Base-by-base conservation (phyloP, 2,329 filamentous ascomycete genomes). In the Diplocarpon mali region DNA sequence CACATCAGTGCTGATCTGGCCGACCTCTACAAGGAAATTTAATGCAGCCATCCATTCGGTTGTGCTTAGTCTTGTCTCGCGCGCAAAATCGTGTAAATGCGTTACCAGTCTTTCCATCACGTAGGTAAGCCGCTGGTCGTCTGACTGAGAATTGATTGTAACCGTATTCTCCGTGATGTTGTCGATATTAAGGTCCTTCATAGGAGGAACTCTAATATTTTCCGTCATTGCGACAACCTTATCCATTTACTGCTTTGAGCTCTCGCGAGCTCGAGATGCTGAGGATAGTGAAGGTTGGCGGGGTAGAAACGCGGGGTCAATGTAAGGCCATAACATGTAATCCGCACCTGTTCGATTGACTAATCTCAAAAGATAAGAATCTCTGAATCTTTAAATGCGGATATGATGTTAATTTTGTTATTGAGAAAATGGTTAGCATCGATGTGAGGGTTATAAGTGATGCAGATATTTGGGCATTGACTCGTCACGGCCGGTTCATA, bases 81-180 rank as follows among this genome's bases (percentile, higher is more conserved):
- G 73, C 5, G 83, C 83, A 60, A 88, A 90, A 65, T 89, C 84
- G 64, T 92, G 85, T 1, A 90, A 67, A 64, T 92, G 85, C 11
- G 76, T 75, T 38, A 89, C 82, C 12, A 89, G 71, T 14, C 82
- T 72, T 55, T 83, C 76, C 60, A 90, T 73, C 37, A 92, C 62
- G 61, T 85, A 89, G 50, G 76, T 81, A 49, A 85, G 66, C 15
- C 85, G 74, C 16, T 72, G 67, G 57, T 87, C 71, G 9, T 69
- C 60, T 56, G 76, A 76, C 67, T 80, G 75, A 9, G 81, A 82
- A 66, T 90, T 90, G 64, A 88, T 86, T 37, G 72, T 69, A 58
- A 82, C 72, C 28, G 82, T 79, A 58, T 88, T 87, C 40, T 82
- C 75, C 44, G 84, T 88, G 63, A 88, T 88, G 64, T 88, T 88